These are phyloP conservation scores for Microbotryum saponariae DNA, from an alignment of 1,284 basidiomycete species.

Conservation along the genomic window DNA sequence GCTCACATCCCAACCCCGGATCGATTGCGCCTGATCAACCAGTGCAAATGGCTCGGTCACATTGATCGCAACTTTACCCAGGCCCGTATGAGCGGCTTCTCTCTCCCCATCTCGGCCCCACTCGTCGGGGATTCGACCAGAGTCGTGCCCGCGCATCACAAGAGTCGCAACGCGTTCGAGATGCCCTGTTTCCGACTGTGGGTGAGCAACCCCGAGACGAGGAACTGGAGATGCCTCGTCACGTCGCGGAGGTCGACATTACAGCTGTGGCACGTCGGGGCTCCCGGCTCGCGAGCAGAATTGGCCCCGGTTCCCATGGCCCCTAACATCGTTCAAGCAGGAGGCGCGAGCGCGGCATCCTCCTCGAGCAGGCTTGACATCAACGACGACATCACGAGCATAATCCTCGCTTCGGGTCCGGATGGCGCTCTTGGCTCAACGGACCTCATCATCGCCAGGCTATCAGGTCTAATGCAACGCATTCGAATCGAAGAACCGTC, in stretches of 20 bases:
- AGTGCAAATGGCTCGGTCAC: too few species aligned
- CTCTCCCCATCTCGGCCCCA: too few species aligned
- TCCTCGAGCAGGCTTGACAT: neutral
- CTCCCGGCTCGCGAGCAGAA: neutral
- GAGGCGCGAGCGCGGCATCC: neutral
- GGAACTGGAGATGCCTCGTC: neutral
- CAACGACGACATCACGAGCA: neutral
- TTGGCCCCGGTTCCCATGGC: neutral
- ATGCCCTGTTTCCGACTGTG: neutral
- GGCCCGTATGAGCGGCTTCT: too few species aligned
- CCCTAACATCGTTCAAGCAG: too few species aligned
- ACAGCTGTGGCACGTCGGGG: neutral
- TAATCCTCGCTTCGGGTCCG: neutral
- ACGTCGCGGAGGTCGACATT: neutral
- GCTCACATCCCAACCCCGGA: too few species aligned
- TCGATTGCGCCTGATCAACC: too few species aligned
- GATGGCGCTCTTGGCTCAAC: neutral
- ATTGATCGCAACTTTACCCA: too few species aligned
- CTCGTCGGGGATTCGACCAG: too few species aligned
- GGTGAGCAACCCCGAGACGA: too few species aligned
- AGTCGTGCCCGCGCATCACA: too few species aligned
- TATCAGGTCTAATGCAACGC: neutral
- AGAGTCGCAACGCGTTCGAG: neutral
- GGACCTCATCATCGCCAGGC: neutral
- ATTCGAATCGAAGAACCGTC: neutral